Conservation (phyloP, 441 rosid genomes). For the Monsonia emarginata region DNA sequence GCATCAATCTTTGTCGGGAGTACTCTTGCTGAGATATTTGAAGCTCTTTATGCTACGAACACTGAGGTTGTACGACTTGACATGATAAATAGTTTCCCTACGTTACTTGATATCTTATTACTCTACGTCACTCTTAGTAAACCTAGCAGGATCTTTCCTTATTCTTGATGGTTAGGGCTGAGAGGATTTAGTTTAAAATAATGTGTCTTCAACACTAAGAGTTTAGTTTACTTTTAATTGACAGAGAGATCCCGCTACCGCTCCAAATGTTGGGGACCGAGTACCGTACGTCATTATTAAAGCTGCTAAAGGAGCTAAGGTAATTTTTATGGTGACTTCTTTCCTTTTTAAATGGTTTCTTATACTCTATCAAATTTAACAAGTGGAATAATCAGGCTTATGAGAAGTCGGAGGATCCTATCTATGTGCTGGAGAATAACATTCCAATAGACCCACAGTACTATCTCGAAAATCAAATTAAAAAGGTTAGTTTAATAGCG, state of each 20-base stretch:
- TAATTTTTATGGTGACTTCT: conserved; percentile 18
- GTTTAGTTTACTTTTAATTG: conserved; percentile 21
- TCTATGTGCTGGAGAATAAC: conserved; percentile 81
- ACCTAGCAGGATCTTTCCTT: too few relatives aligned
- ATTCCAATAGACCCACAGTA: conserved; percentile 88
- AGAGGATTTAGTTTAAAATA: too few relatives aligned
- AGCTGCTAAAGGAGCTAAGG: conserved; percentile 98
- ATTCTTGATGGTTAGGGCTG: too few relatives aligned
- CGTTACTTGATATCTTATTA: too few relatives aligned
- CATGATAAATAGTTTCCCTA: too few relatives aligned
- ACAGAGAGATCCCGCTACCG: conserved; percentile 97
- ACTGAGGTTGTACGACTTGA: too few relatives aligned
- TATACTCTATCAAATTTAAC: conserved; percentile 6
- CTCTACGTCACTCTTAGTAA: too few relatives aligned
- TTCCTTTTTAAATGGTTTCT: neutral
- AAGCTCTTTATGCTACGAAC: too few relatives aligned
- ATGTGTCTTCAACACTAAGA: conserved; percentile 11
- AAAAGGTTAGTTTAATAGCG: conserved; percentile 49
- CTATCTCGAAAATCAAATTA: conserved; percentile 89
- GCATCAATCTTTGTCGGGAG: too few relatives aligned
- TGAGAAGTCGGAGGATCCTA: conserved; percentile 94
- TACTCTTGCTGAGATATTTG: too few relatives aligned
- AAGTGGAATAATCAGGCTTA: conserved; percentile 54
- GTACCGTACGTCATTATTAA: conserved; percentile 89
- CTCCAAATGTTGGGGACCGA: conserved; percentile 97